These are phyloP conservation scores for Blastocladiella emersonii DNA, from an alignment of 371 early-diverging fungal species.

Conservation along the genomic window DNA sequence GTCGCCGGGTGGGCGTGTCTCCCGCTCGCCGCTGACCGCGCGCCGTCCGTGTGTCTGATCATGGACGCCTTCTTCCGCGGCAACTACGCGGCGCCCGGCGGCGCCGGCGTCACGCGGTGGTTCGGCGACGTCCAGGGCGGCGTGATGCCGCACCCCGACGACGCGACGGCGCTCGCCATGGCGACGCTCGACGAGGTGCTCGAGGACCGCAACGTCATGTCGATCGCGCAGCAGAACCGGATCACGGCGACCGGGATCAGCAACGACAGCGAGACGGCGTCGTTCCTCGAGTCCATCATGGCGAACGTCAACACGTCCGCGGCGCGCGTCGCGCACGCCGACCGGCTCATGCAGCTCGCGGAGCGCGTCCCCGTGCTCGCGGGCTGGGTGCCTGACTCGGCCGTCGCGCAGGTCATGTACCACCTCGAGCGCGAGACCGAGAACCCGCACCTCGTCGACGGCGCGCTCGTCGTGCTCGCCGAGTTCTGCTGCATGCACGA, in stretches of 20 bases:
- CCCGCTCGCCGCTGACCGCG: background rate
- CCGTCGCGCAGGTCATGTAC: background rate
- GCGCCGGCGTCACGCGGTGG: no score
- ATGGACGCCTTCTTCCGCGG: background rate
- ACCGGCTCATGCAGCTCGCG: background rate
- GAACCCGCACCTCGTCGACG: background rate
- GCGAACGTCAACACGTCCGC: no score
- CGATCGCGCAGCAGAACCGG: background rate
- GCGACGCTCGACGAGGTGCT: background rate
- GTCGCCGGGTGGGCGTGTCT: background rate
- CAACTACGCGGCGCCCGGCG: no score
- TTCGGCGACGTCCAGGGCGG: background rate
- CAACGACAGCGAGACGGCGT: no score
- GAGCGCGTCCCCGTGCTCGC: background rate
- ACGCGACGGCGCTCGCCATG: background rate
- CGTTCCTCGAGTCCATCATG: no score
- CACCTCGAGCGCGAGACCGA: background rate
- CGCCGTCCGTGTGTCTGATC: background rate
- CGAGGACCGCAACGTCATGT: background rate
- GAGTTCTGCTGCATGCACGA: background rate
- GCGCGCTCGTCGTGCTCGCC: background rate
- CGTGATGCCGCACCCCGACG: background rate
- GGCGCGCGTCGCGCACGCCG: background rate
- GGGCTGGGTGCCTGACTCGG: background rate
- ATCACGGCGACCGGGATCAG: no score